These are phyloP conservation scores for Botrytis hyacinthi DNA, from an alignment of 2,329 filamentous ascomycete species.

Conservation along the genomic window DNA sequence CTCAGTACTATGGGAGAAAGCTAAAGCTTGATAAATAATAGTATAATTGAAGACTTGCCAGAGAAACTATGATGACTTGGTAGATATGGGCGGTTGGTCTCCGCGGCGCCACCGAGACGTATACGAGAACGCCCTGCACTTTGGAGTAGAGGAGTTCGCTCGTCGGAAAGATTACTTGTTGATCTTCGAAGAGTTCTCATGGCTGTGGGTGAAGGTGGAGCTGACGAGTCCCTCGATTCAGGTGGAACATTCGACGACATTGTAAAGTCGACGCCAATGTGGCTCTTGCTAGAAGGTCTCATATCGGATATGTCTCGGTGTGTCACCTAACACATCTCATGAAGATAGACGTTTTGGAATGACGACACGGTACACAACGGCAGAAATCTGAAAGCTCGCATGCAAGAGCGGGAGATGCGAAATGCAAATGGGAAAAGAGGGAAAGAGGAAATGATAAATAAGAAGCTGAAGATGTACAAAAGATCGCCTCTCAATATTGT, in stretches of 20 bases:
- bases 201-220: slow-evolving; percentile 20
- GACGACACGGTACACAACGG: neutral
- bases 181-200: slow-evolving; percentile 19
- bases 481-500: neutral
- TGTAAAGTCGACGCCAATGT: slow-evolving; percentile 8
- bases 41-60: slow-evolving; percentile 25
- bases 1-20: neutral
- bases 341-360: neutral
- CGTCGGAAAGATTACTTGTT: slow-evolving; percentile 27
- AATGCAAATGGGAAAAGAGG: neutral
- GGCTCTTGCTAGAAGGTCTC: slow-evolving; percentile 15
- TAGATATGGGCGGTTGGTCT: slow-evolving; percentile 28
- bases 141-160: slow-evolving; percentile 34
- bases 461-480: neutral
- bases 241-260: slow-evolving; percentile 19
- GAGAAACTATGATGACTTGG: slow-evolving; percentile 33
- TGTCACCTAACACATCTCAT: slow-evolving; percentile 20
- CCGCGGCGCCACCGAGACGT: slow-evolving; percentile 29
- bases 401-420: neutral
- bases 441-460: neutral
- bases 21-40: neutral
- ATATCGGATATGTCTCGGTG: slow-evolving; percentile 20
- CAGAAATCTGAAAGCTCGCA: slow-evolving; percentile 1
- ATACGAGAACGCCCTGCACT: slow-evolving; percentile 34
- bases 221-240: slow-evolving; percentile 17